A percentile compares a stretch with the other conserved stretches of the same genome.
These are phyloP conservation scores for Rhodocollybia butyracea DNA, from an alignment of 768 basidiomycete species.

Conservation along the genomic window DNA sequence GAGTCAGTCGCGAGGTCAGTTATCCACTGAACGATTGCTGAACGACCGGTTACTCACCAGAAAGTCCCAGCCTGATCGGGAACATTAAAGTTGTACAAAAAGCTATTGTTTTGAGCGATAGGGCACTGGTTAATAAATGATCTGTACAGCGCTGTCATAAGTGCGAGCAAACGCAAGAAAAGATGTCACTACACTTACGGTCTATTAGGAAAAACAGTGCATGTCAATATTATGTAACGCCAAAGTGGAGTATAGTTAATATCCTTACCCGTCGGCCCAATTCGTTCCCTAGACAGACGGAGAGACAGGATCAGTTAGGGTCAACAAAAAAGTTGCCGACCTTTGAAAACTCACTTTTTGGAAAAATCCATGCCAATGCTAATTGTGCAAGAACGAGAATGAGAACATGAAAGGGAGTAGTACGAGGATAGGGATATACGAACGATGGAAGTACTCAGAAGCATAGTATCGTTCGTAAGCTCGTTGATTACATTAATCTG, in stretches of 20 bases:
- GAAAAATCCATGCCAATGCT: constrained; percentile 21
- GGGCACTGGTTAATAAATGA: constrained; percentile 31
- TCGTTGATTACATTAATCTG: constrained; percentile 34
- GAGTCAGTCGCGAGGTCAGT: too few relatives aligned
- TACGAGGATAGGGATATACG: constrained; percentile 7
- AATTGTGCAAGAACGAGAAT: neutral
- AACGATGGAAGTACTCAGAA: constrained; percentile 35
- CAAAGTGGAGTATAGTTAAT: too few relatives aligned
- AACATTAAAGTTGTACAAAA: constrained; percentile 29
- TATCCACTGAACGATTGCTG: too few relatives aligned
- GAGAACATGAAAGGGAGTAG: neutral
- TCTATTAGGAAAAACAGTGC: neutral
- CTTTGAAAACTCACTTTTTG: too few relatives aligned
- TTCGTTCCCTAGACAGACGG: constrained; percentile 12
- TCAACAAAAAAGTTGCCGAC: too few relatives aligned
- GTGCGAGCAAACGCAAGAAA: constrained; percentile 12
- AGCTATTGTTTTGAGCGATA: constrained; percentile 23
- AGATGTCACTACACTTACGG: neutral
- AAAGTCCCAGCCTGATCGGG: constrained; percentile 27
- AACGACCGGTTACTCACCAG: too few relatives aligned
- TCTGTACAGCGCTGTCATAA: neutral
- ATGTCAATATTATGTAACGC: too few relatives aligned
- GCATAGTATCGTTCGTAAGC: constrained; percentile 34
- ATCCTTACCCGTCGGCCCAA: constrained; percentile 15
- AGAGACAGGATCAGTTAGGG: too few relatives aligned